Percentiles rank a stretch among this genome's conserved stretches.
Conservation (phyloP, 768 basidiomycete species). For the Hortiboletus flavorubellus region DNA sequence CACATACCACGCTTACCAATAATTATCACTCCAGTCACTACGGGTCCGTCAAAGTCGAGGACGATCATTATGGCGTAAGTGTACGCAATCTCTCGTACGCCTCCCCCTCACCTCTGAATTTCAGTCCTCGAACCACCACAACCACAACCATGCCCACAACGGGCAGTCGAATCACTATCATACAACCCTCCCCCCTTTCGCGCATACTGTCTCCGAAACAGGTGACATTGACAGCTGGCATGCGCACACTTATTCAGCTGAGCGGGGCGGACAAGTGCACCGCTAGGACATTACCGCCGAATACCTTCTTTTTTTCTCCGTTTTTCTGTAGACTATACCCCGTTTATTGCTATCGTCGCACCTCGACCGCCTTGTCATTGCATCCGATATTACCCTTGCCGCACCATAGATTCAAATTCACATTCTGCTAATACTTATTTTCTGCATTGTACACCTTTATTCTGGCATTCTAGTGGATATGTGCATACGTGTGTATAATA, state of each 20-base stretch:
- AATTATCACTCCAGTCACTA: slow-evolving; percentile 49
- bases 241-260: slow-evolving; percentile 51
- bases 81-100: slow-evolving; percentile 2
- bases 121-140: slow-evolving; percentile 32
- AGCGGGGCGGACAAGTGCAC: slow-evolving; percentile 57
- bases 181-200: slow-evolving; percentile 45
- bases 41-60: slow-evolving; percentile 62
- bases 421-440: slow-evolving; percentile 35
- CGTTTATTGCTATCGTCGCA: slow-evolving; percentile 34
- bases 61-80: slow-evolving; percentile 56
- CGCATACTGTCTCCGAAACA: slow-evolving; percentile 37
- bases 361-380: slow-evolving; percentile 12
- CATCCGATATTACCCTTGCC: slow-evolving; percentile 11
- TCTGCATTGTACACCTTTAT: slow-evolving; percentile 35
- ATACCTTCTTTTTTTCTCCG: neutral
- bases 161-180: slow-evolving; percentile 40
- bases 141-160: slow-evolving; percentile 32
- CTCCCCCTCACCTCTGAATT: neutral
- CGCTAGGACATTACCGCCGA: slow-evolving; percentile 37
- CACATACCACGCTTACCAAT: slow-evolving; percentile 38
- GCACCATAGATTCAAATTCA: slow-evolving; percentile 27
- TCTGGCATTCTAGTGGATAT: slow-evolving; percentile 36
- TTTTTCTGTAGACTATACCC: slow-evolving; percentile 34
- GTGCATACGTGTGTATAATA: slow-evolving; percentile 40
- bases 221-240: slow-evolving; percentile 61